phyloP scores from a whole-genome alignment of 1,139 yeast species.

The Kodamaea sp. region DNA sequence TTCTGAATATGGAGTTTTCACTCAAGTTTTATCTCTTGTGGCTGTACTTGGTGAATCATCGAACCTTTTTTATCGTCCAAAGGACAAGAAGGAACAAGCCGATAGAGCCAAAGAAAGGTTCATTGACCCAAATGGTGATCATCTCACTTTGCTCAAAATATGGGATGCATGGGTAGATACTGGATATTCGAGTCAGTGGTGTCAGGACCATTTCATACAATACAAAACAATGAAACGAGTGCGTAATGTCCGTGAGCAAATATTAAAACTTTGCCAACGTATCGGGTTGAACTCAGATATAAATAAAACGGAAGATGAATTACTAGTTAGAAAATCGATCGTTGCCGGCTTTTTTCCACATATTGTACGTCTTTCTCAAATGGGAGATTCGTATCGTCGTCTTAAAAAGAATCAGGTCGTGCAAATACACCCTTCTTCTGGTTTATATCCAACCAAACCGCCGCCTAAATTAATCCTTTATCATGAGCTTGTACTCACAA shows the following conservation, averaged over 20 bases:
- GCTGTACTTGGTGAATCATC: slow-evolving; percentile 84
- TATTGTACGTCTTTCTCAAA: slow-evolving; percentile 62
- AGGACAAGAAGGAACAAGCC: slow-evolving; percentile 63
- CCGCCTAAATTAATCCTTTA: slow-evolving; percentile 71
- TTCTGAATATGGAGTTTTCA: slow-evolving; percentile 53
- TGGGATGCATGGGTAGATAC: slow-evolving; percentile 75
- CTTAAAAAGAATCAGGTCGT: slow-evolving; percentile 64
- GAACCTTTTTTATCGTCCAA: slow-evolving; percentile 68
- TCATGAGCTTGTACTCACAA: slow-evolving; percentile 81
- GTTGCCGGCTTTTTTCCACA: slow-evolving; percentile 83
- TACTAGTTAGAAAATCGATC: slow-evolving; percentile 61
- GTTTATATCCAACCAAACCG: slow-evolving; percentile 56
- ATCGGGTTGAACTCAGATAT: slow-evolving; percentile 43
- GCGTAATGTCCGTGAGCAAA: slow-evolving; percentile 68
- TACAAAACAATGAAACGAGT: slow-evolving; percentile 68
- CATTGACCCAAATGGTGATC: slow-evolving; percentile 65
- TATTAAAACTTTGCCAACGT: slow-evolving; percentile 57
- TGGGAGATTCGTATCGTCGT: slow-evolving; percentile 70
- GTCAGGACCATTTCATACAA: slow-evolving; percentile 80
- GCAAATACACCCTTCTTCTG: slow-evolving; percentile 80
- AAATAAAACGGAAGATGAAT: slow-evolving; percentile 13
- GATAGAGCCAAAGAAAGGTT: slow-evolving; percentile 60
- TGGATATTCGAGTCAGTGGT: slow-evolving; percentile 78
- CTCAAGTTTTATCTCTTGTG: slow-evolving; percentile 65
- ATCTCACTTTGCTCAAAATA: slow-evolving; percentile 65